Conservation (phyloP, 768 basidiomycete species). For the Pleurotus djamor region DNA sequence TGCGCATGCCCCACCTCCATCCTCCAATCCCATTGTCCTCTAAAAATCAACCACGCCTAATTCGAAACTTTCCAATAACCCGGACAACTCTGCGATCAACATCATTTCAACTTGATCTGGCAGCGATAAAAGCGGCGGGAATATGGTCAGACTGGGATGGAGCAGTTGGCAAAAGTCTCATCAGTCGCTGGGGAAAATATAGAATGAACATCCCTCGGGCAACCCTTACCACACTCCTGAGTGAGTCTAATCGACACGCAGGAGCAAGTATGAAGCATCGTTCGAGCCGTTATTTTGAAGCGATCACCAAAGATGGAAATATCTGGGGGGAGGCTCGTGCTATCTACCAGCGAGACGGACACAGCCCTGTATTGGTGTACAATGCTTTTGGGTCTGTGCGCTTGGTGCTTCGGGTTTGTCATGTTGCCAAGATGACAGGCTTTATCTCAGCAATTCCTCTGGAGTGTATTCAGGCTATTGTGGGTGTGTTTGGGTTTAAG, state of each 20-base stretch:
- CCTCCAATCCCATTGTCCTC: neutral
- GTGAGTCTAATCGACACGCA: constrained; percentile 7
- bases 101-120: neutral
- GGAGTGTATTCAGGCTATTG: neutral
- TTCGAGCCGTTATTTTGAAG: constrained; percentile 9
- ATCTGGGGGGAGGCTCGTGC: constrained; percentile 16
- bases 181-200: constrained; percentile 12
- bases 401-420: constrained; percentile 1
- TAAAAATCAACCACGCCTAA: neutral
- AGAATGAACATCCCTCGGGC: neutral
- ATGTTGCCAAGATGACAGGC: constrained; percentile 5
- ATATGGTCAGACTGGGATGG: neutral
- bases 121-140: neutral
- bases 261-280: neutral
- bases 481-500: constrained; percentile 11
- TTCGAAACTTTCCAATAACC: neutral
- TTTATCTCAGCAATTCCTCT: neutral
- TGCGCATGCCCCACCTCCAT: constrained; percentile 17
- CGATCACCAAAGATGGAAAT: neutral
- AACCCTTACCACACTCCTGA: constrained; percentile 5
- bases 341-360: constrained; percentile 9
- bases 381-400: constrained; percentile 5
- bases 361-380: constrained; percentile 1
- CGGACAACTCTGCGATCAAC: neutral
- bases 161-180: neutral